These are phyloP conservation scores for Boletus sensibilis DNA, from an alignment of 768 basidiomycete species.

Conservation along the genomic window DNA sequence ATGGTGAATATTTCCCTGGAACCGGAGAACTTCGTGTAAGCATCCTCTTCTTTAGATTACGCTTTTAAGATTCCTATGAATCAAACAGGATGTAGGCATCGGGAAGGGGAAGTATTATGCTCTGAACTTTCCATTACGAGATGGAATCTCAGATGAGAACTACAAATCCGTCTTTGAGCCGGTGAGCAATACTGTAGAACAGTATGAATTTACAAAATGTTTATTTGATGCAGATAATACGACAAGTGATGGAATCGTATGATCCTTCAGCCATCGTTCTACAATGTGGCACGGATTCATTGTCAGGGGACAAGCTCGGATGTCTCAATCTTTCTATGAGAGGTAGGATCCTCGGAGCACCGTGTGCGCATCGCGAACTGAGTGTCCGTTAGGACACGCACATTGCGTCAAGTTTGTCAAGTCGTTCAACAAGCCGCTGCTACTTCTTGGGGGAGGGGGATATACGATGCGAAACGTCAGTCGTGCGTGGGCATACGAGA, in stretches of 20 bases:
- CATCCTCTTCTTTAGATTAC: constrained; percentile 4
- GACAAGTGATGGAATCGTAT: constrained; percentile 91
- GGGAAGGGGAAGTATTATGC: constrained; percentile 94
- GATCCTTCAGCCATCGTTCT: constrained; percentile 93
- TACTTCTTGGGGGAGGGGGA: constrained; percentile 94
- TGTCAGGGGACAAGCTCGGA: constrained; percentile 95
- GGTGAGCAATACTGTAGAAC: constrained; percentile 44
- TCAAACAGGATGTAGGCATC: constrained; percentile 79
- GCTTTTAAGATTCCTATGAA: constrained; percentile 10
- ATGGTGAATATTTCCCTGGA: constrained; percentile 98
- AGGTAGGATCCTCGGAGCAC: constrained; percentile 41
- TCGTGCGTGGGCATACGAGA: constrained; percentile 97
- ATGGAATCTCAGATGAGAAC: constrained; percentile 93
- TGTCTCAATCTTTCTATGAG: constrained; percentile 96
- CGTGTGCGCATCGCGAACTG: neutral
- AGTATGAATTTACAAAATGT: neutral
- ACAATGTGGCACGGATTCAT: constrained; percentile 96
- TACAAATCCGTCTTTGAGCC: constrained; percentile 96
- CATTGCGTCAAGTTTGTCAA: constrained; percentile 98
- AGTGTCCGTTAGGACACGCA: constrained; percentile 69
- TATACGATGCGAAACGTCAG: constrained; percentile 99
- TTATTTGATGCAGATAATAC: constrained; percentile 68
- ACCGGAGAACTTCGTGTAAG: constrained; percentile 93
- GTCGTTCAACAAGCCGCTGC: constrained; percentile 90
- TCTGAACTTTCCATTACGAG: constrained; percentile 90